Evolutionary conservation across 495 filamentous ascomycete genomes (phyloP).

Genomic region (Neurospora sp.): DNA sequence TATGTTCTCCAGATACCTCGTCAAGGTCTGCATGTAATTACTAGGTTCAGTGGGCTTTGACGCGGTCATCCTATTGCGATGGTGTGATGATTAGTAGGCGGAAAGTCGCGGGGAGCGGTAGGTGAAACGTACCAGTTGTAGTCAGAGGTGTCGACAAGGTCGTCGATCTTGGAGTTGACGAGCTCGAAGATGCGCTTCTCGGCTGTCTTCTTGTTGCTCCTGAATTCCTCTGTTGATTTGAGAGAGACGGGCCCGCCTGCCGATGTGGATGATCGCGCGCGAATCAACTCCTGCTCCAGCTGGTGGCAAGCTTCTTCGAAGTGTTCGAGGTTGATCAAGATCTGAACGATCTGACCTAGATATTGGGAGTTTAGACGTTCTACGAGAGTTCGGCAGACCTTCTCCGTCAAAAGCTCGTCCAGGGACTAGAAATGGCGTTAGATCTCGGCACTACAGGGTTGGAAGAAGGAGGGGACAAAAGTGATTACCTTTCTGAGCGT

Average conservation of each 20-base stretch:
- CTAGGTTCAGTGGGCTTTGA: slow-evolving; percentile 58
- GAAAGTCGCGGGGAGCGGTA: background rate
- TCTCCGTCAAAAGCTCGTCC: slow-evolving; percentile 78
- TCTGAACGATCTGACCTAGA: slow-evolving; percentile 94
- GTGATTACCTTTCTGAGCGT: slow-evolving; percentile 61
- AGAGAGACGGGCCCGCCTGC: slow-evolving; percentile 66
- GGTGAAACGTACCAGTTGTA: slow-evolving; percentile 65
- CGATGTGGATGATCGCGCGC: slow-evolving; percentile 66
- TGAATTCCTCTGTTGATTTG: slow-evolving; percentile 74
- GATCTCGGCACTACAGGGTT: background rate
- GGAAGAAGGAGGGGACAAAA: background rate
- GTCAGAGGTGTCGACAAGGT: slow-evolving; percentile 90
- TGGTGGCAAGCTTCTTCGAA: slow-evolving; percentile 89
- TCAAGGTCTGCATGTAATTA: slow-evolving; percentile 90
- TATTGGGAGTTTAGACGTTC: slow-evolving; percentile 87
- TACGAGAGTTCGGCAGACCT: slow-evolving; percentile 82
- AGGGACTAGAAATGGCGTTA: slow-evolving; percentile 37
- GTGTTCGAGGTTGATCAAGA: slow-evolving; percentile 93
- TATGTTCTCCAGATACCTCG: slow-evolving; percentile 86
- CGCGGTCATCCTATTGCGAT: slow-evolving; percentile 44
- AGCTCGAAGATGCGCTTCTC: slow-evolving; percentile 98
- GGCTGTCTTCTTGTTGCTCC: slow-evolving; percentile 83
- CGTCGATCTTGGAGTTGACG: slow-evolving; percentile 97
- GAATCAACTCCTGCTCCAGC: slow-evolving; percentile 70
- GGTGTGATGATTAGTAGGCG: background rate